Conservation (phyloP, 2,329 filamentous ascomycete genomes). For the Gyromitra esculenta region DNA sequence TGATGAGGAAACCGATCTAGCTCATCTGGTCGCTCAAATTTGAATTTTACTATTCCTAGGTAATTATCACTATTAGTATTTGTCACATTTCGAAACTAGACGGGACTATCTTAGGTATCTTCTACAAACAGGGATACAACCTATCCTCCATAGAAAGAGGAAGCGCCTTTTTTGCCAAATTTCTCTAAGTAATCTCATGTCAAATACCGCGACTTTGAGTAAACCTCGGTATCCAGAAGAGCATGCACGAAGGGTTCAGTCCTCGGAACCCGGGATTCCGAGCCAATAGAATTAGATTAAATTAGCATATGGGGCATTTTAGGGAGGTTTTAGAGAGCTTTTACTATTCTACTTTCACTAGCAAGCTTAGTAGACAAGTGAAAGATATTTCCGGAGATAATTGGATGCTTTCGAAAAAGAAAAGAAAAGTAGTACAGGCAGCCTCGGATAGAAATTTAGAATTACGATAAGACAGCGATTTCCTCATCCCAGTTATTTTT, state of each 20-base stretch:
- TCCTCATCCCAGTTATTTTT: no score
- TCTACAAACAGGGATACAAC: no score
- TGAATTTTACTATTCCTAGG: neutral
- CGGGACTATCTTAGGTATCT: neutral
- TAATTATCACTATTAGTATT: neutral
- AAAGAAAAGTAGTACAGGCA: neutral
- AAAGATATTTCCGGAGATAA: neutral
- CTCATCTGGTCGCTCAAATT: neutral
- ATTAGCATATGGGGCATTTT: neutral
- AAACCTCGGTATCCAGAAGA: slow-evolving; percentile 7
- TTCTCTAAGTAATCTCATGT: neutral
- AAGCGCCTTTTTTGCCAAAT: neutral
- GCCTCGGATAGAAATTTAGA: no score
- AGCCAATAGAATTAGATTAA: neutral
- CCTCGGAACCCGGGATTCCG: neutral
- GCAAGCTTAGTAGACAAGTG: neutral
- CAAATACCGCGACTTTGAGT: neutral
- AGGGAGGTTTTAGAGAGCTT: neutral
- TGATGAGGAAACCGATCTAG: neutral
- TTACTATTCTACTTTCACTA: neutral
- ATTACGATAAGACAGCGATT: no score
- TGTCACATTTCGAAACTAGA: neutral
- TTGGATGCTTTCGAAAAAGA: neutral
- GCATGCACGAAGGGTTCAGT: neutral
- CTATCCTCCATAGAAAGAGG: no score